phyloP scores from a whole-genome alignment of 306 rosid genomes.

The Potentilla sterilis region DNA sequence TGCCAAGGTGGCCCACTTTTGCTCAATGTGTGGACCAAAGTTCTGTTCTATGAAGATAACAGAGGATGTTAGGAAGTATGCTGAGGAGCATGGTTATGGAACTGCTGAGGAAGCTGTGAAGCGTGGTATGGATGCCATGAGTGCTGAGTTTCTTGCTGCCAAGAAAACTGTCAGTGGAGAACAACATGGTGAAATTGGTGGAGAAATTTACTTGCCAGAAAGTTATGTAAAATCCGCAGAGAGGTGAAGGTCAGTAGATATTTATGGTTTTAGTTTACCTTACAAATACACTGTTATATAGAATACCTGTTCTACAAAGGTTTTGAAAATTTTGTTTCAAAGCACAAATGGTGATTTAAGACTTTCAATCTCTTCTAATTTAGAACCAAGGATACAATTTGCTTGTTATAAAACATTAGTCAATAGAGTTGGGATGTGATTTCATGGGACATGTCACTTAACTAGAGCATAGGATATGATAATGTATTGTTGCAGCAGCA shows the following conservation, averaged over 20 bases:
- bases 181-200: constrained; percentile 97
- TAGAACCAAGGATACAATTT: background rate
- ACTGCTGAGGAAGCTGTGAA: constrained; percentile 79
- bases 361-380: background rate
- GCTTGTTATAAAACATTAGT: background rate
- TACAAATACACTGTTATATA: background rate
- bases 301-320: background rate
- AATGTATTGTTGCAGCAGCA: background rate
- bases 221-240: constrained; percentile 52
- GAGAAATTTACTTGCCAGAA: constrained; percentile 96
- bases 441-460: background rate
- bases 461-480: background rate
- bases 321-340: background rate
- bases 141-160: constrained; percentile 89
- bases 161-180: constrained; percentile 93
- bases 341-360: constrained; percentile 4
- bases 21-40: constrained; percentile 99
- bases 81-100: constrained; percentile 96
- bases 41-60: constrained; percentile 99
- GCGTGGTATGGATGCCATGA: constrained; percentile 96
- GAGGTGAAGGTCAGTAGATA: constrained; percentile 49
- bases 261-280: background rate
- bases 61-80: constrained; percentile 94
- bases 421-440: background rate
- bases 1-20: constrained; percentile 97